Percentiles rank a stretch among this genome's conserved stretches.
phyloP scores from a whole-genome alignment of 2,329 filamentous ascomycete genomes.

The Trichoderma pleuroti region DNA sequence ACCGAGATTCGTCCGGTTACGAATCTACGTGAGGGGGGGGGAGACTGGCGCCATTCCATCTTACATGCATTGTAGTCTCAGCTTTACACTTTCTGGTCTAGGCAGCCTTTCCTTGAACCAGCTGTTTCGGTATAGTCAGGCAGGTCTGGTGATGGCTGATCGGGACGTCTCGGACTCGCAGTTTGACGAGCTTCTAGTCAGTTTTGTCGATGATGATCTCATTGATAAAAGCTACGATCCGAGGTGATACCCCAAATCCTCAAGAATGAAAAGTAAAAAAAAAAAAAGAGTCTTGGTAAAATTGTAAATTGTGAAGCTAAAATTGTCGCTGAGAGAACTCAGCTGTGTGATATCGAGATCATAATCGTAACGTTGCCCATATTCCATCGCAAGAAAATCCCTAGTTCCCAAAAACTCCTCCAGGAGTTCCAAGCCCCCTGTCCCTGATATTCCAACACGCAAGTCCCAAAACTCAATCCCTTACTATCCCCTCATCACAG shows the following conservation, averaged over 20 bases:
- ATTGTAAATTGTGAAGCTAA: conserved; percentile 2
- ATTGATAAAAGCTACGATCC: background rate
- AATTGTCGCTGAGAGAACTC: background rate
- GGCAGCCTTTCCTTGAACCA: background rate
- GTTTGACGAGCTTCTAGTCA: background rate
- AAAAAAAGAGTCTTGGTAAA: background rate
- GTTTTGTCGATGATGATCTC: background rate
- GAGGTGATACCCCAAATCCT: background rate
- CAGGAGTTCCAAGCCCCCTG: background rate
- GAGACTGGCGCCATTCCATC: background rate
- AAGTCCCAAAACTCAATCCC: background rate
- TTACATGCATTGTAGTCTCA: background rate
- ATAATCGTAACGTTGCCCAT: conserved; percentile 11
- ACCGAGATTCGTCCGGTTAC: conserved; percentile 7
- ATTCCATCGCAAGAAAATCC: conserved; percentile 1
- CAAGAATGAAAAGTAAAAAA: background rate
- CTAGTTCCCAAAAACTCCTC: conserved; percentile 13
- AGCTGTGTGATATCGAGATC: background rate
- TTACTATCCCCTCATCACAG: background rate
- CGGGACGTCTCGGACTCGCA: background rate
- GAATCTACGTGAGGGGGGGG: background rate
- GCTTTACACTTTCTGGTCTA: background rate
- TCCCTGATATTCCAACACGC: background rate
- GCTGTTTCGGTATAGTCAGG: background rate
- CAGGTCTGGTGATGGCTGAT: background rate